Evolutionary conservation across 164 flowering plant genomes (phyloP).

Genomic region (Vitis cinerea): DNA sequence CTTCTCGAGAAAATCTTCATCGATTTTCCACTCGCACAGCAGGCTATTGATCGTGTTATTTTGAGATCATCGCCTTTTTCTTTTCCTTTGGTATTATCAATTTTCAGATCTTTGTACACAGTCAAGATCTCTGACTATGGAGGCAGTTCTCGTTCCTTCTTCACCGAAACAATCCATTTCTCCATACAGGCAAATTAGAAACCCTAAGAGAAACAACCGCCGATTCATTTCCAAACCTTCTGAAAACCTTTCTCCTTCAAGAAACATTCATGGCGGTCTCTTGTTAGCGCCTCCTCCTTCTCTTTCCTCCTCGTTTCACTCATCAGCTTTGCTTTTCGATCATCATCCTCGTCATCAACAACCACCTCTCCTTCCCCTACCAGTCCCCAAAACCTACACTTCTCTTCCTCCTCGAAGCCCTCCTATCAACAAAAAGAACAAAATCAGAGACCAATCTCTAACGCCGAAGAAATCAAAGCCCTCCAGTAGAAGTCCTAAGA

Average conservation of each 20-base stretch:
- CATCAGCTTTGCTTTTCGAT: not conserved
- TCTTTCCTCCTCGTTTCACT: constrained; percentile 18
- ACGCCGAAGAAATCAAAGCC: constrained; percentile 37
- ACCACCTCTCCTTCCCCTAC: constrained; percentile 70
- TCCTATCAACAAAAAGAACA: constrained; percentile 18
- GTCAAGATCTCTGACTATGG: constrained; percentile 22
- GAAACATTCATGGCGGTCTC: constrained; percentile 20
- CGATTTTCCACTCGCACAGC: not conserved
- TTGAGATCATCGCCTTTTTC: constrained; percentile 12
- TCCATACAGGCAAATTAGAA: constrained; percentile 28
- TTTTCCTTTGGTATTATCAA: not conserved
- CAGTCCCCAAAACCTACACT: constrained; percentile 18
- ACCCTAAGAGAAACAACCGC: constrained; percentile 18
- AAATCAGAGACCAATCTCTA: constrained; percentile 23
- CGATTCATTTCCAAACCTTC: constrained; percentile 12
- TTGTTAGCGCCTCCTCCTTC: constrained; percentile 19
- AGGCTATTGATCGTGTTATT: constrained; percentile 18
- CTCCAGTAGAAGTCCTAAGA: constrained; percentile 13
- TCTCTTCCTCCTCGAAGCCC: constrained; percentile 25
- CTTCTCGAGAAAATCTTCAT: not conserved
- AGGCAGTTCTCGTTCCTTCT: constrained; percentile 17
- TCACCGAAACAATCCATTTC: constrained; percentile 30
- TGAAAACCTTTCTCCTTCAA: constrained; percentile 17
- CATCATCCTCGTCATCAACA: constrained; percentile 15
- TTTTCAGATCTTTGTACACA: not conserved